phyloP scores from a whole-genome alignment of 2,329 filamentous ascomycete genomes.

The Epicoccum sorghinum region DNA sequence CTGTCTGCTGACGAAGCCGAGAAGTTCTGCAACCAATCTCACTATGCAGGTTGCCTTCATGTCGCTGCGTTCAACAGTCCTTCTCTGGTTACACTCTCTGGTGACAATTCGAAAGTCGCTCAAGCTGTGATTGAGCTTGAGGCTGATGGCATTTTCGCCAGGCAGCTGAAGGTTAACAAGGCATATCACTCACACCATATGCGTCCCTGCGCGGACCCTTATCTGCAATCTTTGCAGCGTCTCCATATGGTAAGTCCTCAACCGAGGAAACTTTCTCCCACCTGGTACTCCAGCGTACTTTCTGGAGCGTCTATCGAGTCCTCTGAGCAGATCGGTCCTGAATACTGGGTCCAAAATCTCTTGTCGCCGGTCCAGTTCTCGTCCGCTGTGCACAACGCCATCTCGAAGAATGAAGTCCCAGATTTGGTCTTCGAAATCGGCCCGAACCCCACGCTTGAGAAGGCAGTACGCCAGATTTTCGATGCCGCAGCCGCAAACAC shows the following conservation, averaged over 20 bases:
- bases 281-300: constrained; percentile 13
- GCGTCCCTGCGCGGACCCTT: constrained; percentile 1
- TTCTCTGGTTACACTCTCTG: constrained; percentile 23
- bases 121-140: constrained; percentile 9
- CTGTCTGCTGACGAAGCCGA: not conserved
- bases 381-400: constrained; percentile 45
- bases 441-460: constrained; percentile 52
- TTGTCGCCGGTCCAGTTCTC: constrained; percentile 52
- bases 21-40: not conserved
- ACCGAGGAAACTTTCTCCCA: not conserved
- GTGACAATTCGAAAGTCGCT: constrained; percentile 10
- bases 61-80: constrained; percentile 21
- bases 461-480: not conserved
- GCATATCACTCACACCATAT: constrained; percentile 50
- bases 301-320: constrained; percentile 2
- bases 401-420: constrained; percentile 14
- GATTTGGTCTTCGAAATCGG: constrained; percentile 53
- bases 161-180: constrained; percentile 42
- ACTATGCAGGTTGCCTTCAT: not conserved
- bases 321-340: not conserved
- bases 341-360: constrained; percentile 57
- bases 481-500: not conserved
- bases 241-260: not conserved
- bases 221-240: not conserved
- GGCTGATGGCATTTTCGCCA: constrained; percentile 20